Conservation (phyloP, 192 early-diverging fungal genomes). For the Coemansia sp. region DNA sequence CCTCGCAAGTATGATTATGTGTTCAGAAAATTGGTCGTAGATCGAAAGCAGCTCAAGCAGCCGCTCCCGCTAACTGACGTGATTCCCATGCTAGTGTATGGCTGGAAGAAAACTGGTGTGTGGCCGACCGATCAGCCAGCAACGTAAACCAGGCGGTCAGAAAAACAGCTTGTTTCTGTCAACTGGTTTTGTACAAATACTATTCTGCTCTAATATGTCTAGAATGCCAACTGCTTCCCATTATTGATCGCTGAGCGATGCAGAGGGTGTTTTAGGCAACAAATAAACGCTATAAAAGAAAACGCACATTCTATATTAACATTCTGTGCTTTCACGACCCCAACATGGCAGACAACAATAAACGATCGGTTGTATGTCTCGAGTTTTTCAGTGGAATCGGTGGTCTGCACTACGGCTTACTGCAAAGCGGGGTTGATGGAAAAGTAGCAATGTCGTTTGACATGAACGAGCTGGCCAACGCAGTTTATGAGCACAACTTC, state of each 20-base stretch:
- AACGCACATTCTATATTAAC: background rate
- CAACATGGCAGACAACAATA: conserved; percentile 8
- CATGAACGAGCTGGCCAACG: conserved; percentile 54
- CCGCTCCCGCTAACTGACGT: conserved; percentile 35
- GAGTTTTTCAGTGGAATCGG: conserved; percentile 56
- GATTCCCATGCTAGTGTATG: conserved; percentile 34
- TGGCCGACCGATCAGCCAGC: conserved; percentile 29
- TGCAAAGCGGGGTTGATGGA: conserved; percentile 24
- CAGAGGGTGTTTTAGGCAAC: background rate
- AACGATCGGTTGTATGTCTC: conserved; percentile 25
- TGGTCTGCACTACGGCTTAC: conserved; percentile 47
- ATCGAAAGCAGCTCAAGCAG: conserved; percentile 22
- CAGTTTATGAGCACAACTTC: conserved; percentile 46
- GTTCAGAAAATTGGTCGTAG: conserved; percentile 30
- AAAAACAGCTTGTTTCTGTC: background rate
- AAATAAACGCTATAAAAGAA: background rate
- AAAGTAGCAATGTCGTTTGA: conserved; percentile 41
- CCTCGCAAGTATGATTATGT: conserved; percentile 26
- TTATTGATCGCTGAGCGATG: background rate
- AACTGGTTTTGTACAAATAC: background rate
- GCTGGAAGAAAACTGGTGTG: conserved; percentile 39
- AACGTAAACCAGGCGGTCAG: background rate
- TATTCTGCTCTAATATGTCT: background rate
- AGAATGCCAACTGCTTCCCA: background rate
- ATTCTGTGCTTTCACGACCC: background rate